Conservation (phyloP, 805 yeast species). For the Yarrowia divulgata region DNA sequence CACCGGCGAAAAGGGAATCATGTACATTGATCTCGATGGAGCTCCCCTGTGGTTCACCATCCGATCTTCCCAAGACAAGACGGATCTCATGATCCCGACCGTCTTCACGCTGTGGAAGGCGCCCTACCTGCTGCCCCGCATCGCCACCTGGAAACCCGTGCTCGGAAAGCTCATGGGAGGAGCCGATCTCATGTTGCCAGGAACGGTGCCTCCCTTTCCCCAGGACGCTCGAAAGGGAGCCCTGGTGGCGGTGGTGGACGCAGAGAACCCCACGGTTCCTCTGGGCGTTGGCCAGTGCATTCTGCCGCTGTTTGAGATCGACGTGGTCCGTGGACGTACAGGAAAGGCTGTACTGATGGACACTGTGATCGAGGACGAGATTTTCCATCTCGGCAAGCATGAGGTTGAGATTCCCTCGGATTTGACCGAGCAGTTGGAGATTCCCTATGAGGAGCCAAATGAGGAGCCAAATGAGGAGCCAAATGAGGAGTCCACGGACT, state of each 20-base stretch:
- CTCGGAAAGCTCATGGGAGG: conserved; percentile 75
- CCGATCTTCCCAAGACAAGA: conserved; percentile 52
- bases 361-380: conserved; percentile 73
- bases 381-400: conserved; percentile 59
- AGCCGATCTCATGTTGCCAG: conserved; percentile 63
- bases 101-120: conserved; percentile 71
- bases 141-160: conserved; percentile 77
- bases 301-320: conserved; percentile 51
- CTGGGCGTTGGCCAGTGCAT: conserved; percentile 69
- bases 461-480: not conserved
- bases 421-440: conserved; percentile 44
- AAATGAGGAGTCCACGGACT: too few relatives aligned
- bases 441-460: conserved; percentile 39
- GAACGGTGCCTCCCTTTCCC: conserved; percentile 64
- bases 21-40: conserved; percentile 69
- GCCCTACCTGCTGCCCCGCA: conserved; percentile 69
- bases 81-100: conserved; percentile 68
- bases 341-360: conserved; percentile 81
- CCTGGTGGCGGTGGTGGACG: conserved; percentile 74
- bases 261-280: conserved; percentile 65
- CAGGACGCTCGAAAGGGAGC: conserved; percentile 57
- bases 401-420: conserved; percentile 57
- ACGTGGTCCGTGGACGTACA: conserved; percentile 61
- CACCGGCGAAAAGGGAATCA: conserved; percentile 61
- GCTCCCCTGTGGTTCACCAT: conserved; percentile 77